Conservation (phyloP, 2,329 filamentous ascomycete species). For the Corniculantispora saksenae region DNA sequence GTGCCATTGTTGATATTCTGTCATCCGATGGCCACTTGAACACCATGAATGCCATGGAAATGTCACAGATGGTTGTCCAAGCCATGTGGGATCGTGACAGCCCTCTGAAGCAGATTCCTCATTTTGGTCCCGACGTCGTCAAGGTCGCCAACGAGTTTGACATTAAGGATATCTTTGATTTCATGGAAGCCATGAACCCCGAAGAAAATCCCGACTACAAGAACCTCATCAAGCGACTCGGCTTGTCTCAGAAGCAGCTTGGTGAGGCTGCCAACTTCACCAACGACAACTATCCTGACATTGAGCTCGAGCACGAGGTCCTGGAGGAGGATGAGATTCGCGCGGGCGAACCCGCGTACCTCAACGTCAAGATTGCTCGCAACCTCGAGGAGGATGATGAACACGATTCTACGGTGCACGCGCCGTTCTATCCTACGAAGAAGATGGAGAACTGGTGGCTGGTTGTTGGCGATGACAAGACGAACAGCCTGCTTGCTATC, state of each 20-base stretch:
- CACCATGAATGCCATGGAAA: conserved; percentile 97
- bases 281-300: conserved; percentile 92
- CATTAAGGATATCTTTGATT: conserved; percentile 93
- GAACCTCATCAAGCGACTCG: conserved; percentile 74
- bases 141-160: conserved; percentile 78
- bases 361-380: conserved; percentile 82
- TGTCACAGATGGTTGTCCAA: conserved; percentile 98
- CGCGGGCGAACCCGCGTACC: conserved; percentile 77
- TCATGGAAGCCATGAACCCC: conserved; percentile 98
- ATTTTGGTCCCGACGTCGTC: conserved; percentile 82
- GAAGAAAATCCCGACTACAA: conserved; percentile 84
- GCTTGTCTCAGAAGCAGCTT: conserved; percentile 78
- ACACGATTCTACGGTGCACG: conserved; percentile 82
- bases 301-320: conserved; percentile 87
- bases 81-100: conserved; percentile 99
- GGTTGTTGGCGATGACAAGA: conserved; percentile 89
- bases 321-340: conserved; percentile 78
- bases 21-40: conserved; percentile 96
- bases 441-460: conserved; percentile 99
- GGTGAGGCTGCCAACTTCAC: conserved; percentile 91
- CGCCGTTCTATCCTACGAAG: conserved; percentile 86
- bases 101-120: conserved; percentile 94
- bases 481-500: conserved; percentile 84
- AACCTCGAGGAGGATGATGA: conserved; percentile 74
- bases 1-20: conserved; percentile 90